These are phyloP conservation scores for Carex parvula DNA, from an alignment of 176 grass and related monocot genomes.

Conservation along the genomic window DNA sequence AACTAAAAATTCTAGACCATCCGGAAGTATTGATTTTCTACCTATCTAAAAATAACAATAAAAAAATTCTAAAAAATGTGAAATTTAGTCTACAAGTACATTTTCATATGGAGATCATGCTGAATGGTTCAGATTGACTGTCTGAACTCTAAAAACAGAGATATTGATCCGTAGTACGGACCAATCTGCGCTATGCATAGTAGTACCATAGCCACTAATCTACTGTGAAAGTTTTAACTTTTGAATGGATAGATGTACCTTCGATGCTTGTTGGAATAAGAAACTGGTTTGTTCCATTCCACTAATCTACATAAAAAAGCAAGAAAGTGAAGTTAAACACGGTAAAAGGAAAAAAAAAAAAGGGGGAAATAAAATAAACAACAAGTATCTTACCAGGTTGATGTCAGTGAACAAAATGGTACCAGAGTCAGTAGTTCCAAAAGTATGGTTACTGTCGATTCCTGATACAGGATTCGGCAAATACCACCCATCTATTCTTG, in stretches of 20 bases:
- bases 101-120: no score
- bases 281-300: slow-evolving; percentile 99
- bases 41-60: no score
- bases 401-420: slow-evolving; percentile 86
- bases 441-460: slow-evolving; percentile 36
- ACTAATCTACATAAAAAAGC: slow-evolving; percentile 55
- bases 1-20: no score
- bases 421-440: slow-evolving; percentile 65
- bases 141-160: no score
- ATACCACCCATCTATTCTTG: slow-evolving; percentile 97
- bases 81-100: no score
- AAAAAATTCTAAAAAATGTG: no score
- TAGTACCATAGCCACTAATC: no score
- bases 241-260: slow-evolving; percentile 39
- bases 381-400: slow-evolving; percentile 62
- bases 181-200: no score
- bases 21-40: no score
- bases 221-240: neutral
- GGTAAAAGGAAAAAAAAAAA: neutral
- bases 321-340: slow-evolving; percentile 10
- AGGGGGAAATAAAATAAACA: neutral
- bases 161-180: no score
- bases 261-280: slow-evolving; percentile 95
- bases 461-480: slow-evolving; percentile 46
- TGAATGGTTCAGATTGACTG: no score